These are phyloP conservation scores for Phytophthora pinifolia DNA, from an alignment of 352 stramenopile genomes.

Conservation along the genomic window DNA sequence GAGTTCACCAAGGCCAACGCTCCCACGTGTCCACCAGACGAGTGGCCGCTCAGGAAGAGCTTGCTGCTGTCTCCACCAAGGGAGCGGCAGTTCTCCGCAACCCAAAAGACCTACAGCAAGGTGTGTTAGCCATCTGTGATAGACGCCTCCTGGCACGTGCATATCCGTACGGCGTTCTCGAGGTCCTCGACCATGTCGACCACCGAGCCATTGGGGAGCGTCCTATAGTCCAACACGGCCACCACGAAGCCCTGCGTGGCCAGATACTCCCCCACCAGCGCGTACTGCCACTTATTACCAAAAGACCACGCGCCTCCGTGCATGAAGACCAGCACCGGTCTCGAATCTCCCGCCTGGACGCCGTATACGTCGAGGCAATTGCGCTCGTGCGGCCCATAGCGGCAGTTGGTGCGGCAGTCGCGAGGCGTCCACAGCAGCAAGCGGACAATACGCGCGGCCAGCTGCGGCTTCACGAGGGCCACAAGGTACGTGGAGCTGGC, in stretches of 20 bases:
- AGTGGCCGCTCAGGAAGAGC: conserved; percentile 69
- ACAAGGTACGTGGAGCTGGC: conserved; percentile 57
- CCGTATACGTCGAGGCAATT: conserved; percentile 69
- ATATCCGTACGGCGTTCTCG: conserved; percentile 47
- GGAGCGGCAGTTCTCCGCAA: conserved; percentile 39
- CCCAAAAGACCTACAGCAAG: conserved; percentile 51
- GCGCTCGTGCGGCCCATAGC: conserved; percentile 53
- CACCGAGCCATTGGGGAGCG: conserved; percentile 84
- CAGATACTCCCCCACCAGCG: conserved; percentile 61
- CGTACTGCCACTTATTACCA: conserved; percentile 81
- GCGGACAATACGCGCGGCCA: conserved; percentile 44
- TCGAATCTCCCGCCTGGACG: conserved; percentile 17
- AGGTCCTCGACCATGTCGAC: conserved; percentile 90
- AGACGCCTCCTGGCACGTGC: background rate
- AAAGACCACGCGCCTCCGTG: conserved; percentile 89
- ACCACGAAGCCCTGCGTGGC: conserved; percentile 67
- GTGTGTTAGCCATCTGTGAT: conserved; percentile 1
- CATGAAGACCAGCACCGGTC: conserved; percentile 90
- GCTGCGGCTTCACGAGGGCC: conserved; percentile 49
- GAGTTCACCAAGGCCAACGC: conserved; percentile 60
- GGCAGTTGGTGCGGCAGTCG: conserved; percentile 29
- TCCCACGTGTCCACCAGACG: conserved; percentile 58
- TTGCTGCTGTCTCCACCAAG: conserved; percentile 51
- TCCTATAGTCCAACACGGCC: conserved; percentile 90
- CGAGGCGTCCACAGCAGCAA: conserved; percentile 42